Conservation (phyloP, 441 rosid species). For the Brassica hybrid region DNA sequence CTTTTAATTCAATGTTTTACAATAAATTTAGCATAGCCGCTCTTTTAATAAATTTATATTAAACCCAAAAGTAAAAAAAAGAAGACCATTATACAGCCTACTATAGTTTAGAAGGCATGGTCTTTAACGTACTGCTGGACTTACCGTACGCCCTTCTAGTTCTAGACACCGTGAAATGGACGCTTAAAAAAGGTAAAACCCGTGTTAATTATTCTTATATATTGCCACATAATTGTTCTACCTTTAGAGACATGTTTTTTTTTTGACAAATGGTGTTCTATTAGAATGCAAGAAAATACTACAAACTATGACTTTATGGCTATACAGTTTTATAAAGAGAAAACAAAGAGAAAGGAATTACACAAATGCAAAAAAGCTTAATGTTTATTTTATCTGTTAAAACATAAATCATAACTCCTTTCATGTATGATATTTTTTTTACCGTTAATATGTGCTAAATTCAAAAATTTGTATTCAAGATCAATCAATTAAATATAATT, state of each 20-base stretch:
- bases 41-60: neutral
- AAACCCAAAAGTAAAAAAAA: neutral
- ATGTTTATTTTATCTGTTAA: too few relatives aligned
- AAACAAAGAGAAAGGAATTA: neutral
- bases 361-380: neutral
- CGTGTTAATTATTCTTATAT: neutral
- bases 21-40: too few relatives aligned
- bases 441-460: too few relatives aligned
- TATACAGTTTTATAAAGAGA: neutral
- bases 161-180: constrained; percentile 12
- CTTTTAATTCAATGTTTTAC: neutral
- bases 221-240: neutral
- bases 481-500: too few relatives aligned
- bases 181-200: constrained; percentile 10
- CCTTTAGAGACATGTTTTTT: neutral
- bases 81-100: neutral
- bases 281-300: neutral
- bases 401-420: too few relatives aligned
- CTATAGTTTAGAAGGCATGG: neutral
- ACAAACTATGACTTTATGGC: neutral
- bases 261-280: neutral
- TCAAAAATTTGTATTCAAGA: too few relatives aligned
- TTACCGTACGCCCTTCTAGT: constrained; percentile 7
- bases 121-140: constrained; percentile 1
- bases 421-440: too few relatives aligned